Conservation (phyloP, 2,329 filamentous ascomycete species). For the Claviceps purpurea region DNA sequence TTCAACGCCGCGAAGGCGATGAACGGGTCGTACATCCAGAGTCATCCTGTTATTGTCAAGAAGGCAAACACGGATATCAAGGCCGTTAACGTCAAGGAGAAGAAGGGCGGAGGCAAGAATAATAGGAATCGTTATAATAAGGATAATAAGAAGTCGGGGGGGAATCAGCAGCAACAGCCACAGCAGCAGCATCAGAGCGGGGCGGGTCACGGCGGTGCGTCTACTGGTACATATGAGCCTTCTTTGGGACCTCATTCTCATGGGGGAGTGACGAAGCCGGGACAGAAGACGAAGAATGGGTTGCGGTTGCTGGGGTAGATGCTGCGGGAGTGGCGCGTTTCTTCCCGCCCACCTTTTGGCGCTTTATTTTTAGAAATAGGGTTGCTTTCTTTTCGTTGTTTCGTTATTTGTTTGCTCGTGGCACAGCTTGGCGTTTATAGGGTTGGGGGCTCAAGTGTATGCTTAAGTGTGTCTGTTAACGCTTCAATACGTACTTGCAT, state of each 20-base stretch:
- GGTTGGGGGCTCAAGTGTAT: neutral
- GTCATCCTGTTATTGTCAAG: constrained; percentile 77
- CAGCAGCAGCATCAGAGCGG: constrained; percentile 7
- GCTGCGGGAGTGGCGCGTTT: neutral
- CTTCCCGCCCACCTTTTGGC: too few species aligned
- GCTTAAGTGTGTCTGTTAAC: too few species aligned
- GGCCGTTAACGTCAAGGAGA: constrained; percentile 54
- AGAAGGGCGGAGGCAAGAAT: constrained; percentile 23
- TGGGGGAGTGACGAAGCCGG: constrained; percentile 45
- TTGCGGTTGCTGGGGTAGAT: constrained; percentile 44
- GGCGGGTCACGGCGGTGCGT: constrained; percentile 13
- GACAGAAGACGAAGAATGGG: constrained; percentile 55
- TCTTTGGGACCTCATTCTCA: constrained; percentile 35
- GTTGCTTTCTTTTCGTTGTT: neutral
- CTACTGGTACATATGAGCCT: constrained; percentile 31
- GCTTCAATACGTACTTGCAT: too few species aligned
- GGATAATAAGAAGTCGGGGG: neutral
- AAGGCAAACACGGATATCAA: constrained; percentile 89
- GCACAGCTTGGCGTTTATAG: neutral
- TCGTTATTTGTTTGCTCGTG: neutral
- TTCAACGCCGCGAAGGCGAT: constrained; percentile 95
- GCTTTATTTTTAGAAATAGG: neutral
- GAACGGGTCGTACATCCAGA: constrained; percentile 98
- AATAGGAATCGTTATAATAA: constrained; percentile 18
- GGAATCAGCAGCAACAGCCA: neutral